These are phyloP conservation scores for Tylopilus felleus DNA, from an alignment of 768 basidiomycete genomes.

Conservation along the genomic window DNA sequence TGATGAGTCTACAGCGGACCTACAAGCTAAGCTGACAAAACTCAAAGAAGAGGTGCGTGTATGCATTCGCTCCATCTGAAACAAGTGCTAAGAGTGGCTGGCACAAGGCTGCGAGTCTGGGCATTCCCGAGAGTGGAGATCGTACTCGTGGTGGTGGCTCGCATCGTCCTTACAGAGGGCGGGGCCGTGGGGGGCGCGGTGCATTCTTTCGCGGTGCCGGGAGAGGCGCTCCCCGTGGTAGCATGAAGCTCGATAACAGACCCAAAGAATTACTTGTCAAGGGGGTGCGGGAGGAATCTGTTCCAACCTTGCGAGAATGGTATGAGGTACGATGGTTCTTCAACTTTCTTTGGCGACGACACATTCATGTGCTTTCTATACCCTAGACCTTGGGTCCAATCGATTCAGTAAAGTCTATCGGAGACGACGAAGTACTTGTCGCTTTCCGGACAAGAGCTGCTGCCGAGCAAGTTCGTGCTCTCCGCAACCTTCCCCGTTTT, in stretches of 20 bases:
- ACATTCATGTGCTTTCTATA: constrained; percentile 6
- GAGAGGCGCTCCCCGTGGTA: constrained; percentile 66
- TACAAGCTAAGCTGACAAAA: constrained; percentile 71
- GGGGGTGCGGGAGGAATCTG: constrained; percentile 52
- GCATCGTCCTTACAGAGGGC: constrained; percentile 68
- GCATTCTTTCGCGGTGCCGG: constrained; percentile 57
- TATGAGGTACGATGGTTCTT: constrained; percentile 56
- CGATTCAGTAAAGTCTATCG: constrained; percentile 56
- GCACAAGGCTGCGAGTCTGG: constrained; percentile 68
- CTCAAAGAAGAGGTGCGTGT: constrained; percentile 72
- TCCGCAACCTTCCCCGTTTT: neutral
- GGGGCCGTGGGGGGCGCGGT: constrained; percentile 55
- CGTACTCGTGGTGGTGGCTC: constrained; percentile 33
- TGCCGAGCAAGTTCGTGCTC: constrained; percentile 68
- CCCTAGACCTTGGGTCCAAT: constrained; percentile 64
- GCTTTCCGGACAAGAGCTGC: constrained; percentile 67
- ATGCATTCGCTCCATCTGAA: neutral
- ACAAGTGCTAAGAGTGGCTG: constrained; percentile 6
- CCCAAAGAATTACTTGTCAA: constrained; percentile 78
- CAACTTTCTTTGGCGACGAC: neutral
- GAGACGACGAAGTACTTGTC: constrained; percentile 60
- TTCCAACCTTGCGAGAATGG: constrained; percentile 73
- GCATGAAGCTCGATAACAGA: constrained; percentile 89
- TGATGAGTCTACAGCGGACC: constrained; percentile 58
- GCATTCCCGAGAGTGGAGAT: constrained; percentile 52